These are phyloP conservation scores for Spirogloea muscicola DNA, from an alignment of 139 green algal genomes.

Conservation along the genomic window DNA sequence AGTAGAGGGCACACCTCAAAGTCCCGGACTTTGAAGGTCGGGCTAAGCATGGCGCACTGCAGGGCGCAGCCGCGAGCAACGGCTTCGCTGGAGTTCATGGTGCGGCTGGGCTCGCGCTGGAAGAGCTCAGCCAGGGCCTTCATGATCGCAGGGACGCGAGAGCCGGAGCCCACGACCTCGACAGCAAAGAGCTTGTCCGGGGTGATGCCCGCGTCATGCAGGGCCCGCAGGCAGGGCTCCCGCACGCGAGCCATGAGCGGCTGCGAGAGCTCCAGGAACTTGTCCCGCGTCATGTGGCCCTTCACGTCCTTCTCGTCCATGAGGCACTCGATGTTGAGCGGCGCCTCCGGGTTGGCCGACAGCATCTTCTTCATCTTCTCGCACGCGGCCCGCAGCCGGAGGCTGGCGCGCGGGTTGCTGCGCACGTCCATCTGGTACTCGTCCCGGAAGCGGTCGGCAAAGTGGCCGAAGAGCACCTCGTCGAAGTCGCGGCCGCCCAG, in stretches of 20 bases:
- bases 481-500: slow-evolving; percentile 89
- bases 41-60: slow-evolving; percentile 96
- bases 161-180: slow-evolving; percentile 84
- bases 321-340: slow-evolving; percentile 84
- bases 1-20: slow-evolving; percentile 81
- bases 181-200: slow-evolving; percentile 72
- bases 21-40: slow-evolving; percentile 91
- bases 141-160: slow-evolving; percentile 76
- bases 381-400: slow-evolving; percentile 76
- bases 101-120: slow-evolving; percentile 69
- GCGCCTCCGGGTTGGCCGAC: slow-evolving; percentile 80
- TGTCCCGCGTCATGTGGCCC: slow-evolving; percentile 68
- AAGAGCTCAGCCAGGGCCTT: slow-evolving; percentile 59
- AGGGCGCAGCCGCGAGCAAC: slow-evolving; percentile 86
- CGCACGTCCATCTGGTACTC: slow-evolving; percentile 80
- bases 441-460: slow-evolving; percentile 75
- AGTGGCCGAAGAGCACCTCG: slow-evolving; percentile 89
- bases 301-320: slow-evolving; percentile 88
- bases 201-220: slow-evolving; percentile 64
- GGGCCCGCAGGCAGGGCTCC: slow-evolving; percentile 48
- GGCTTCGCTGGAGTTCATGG: slow-evolving; percentile 93
- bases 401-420: slow-evolving; percentile 70
- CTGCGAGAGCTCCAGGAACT: slow-evolving; percentile 78
- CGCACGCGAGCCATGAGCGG: slow-evolving; percentile 65
- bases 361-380: slow-evolving; percentile 96